A percentile compares a stretch with the other conserved stretches of the same genome.
These are phyloP conservation scores for Beauveria sp. DNA, from an alignment of 2,329 filamentous ascomycete genomes.

Conservation along the genomic window DNA sequence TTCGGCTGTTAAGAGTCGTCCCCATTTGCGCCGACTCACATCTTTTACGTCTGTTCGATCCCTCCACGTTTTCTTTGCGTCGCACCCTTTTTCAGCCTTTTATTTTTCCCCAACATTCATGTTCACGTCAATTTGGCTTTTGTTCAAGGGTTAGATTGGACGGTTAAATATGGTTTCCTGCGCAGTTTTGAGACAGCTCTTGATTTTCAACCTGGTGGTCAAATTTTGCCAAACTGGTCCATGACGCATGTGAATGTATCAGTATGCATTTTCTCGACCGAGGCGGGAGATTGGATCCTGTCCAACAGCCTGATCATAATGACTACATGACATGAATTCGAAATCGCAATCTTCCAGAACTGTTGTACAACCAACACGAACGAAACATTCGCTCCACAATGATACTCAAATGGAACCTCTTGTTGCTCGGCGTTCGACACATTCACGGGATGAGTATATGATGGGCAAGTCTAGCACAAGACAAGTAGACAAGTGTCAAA, in stretches of 20 bases:
- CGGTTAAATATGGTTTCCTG: not conserved
- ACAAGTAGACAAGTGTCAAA: not conserved
- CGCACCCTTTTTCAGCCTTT: not conserved
- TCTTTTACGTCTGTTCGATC: not conserved
- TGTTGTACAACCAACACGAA: no score
- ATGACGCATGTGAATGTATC: not conserved
- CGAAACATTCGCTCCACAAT: no score
- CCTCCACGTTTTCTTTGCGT: conserved; percentile 6
- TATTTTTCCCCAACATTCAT: conserved; percentile 3
- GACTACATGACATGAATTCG: no score
- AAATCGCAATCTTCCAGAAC: no score
- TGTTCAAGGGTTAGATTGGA: conserved; percentile 4
- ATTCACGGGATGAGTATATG: not conserved
- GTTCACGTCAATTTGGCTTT: conserved; percentile 14
- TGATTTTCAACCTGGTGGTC: not conserved
- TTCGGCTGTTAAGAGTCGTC: not conserved
- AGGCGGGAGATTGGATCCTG: no score
- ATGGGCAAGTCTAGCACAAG: not conserved
- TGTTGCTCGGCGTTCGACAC: not conserved
- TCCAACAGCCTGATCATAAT: no score
- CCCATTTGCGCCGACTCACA: not conserved
- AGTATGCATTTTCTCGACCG: not conserved
- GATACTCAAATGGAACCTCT: no score
- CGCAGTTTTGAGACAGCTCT: conserved; percentile 7
- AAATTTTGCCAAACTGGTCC: not conserved